Base-by-base conservation (phyloP, 2,329 filamentous ascomycete genomes). In the Aspergillus neoniger region DNA sequence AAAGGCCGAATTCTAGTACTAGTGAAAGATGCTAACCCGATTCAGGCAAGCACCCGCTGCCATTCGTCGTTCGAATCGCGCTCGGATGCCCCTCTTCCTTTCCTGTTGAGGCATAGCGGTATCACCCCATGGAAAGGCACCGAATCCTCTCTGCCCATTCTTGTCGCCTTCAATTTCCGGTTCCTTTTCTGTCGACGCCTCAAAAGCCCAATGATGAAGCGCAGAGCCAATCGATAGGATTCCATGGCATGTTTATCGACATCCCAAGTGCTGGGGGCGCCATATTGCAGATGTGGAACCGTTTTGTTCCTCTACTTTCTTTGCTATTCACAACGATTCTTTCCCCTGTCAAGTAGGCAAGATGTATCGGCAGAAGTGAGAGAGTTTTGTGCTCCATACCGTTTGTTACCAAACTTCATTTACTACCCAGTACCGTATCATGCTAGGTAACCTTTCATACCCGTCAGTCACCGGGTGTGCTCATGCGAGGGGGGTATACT, bases 41-140 rank as follows among this genome's bases (percentile, higher is more conserved):
- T 54, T 25, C 53, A 23, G 47, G 52, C 47, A 57, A 57, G 59
- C 58, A 58, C 55, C 60, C 57, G 48, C 57, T 58, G 48, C 60
- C 60, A 59, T 50, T 49, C 58, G 38, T 25, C 8, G 17, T 60
- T 62, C 48, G 23, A 30, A 57, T 55, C 60, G 55, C 47, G 60
- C 32, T 49, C 51, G 51, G 56, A 30, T 56, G 23, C 54, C 57
- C 47, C 44, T 56, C 55, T 32, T 44, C 23, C 36, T 57, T 54
- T 21, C 51, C 56, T 23, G 8, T 44, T 51, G n/a, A 15, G 55
- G 60, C 19, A 15, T 60, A 56, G 50, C 19, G 41, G 7, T 28
- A n/a, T 54, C 23, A 41, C 28, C 54, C 32, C 54, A 60, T 56
- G 57, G 60, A 64, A 64, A 44, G 14, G 50, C 60, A 44, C 55